Base-by-base conservation (phyloP, 345 rosid species). In the Aquilaria sinensis region DNA sequence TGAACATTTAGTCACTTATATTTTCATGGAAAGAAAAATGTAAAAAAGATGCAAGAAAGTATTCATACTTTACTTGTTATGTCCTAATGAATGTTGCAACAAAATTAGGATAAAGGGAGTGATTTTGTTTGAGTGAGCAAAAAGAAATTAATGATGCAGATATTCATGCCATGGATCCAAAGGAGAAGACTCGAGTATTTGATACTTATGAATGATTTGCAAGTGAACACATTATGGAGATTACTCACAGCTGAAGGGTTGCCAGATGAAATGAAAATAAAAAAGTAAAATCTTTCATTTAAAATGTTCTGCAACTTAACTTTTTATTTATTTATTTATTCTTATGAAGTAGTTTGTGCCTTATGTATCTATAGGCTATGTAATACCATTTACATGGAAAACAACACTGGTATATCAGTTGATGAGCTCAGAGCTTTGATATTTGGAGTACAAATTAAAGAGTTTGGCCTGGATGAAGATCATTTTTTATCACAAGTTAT, bases 151-250 rank as follows among this genome's bases (percentile, higher is more conserved):
- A 6, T 50, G 53, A 12, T 53, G 46, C 75, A 79, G 87, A 66
- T 78, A 9, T 80, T 83, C 46, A 37, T 74, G 57, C 87, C 87
- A 12, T 75, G 82, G 84, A 80, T 80, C 52, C 75, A 75, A 60
- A 57, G 52, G 49, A 73, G 75, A 65, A 83, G 80, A 58, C 68
- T 75, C 10, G 77, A 75, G 7, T 75, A 69, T 61, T 32, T 80
- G 43, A 13, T 71, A 65, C 53, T 64, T 14, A 70, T 61, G 23
- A 16, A 16, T 55, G 54, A 68, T 14, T 37, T 57, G 31, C 37
- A 41, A 13, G 65, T 41, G 41, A 70, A 73, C 59, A 43, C 56
- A 9, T 31, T 80, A 14, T 51, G 49, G 51, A 16, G 53, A 57
- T 73, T 75, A 57, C 65, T 76, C 47, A 57, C 66, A 9, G 10